phyloP scores from a whole-genome alignment of 2,329 filamentous ascomycete genomes.

The Venturia aucupariae region DNA sequence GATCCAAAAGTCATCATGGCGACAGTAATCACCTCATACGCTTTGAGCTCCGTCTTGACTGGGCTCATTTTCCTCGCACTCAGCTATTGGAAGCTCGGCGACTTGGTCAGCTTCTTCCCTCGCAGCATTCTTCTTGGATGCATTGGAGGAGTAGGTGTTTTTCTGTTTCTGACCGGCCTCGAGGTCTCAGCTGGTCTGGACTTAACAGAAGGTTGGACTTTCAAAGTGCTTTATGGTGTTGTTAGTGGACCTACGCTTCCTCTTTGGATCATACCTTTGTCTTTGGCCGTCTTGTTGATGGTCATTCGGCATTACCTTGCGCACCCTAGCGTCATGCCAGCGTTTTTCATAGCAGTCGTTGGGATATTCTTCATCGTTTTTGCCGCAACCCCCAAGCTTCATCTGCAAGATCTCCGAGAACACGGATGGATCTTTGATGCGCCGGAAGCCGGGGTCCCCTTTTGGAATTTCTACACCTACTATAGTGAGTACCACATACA shows the following conservation, averaged over 20 bases:
- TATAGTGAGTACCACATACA: slow-evolving; percentile 56
- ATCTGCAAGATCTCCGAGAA: slow-evolving; percentile 57
- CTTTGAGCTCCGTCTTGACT: slow-evolving; percentile 82
- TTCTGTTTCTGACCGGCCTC: slow-evolving; percentile 81
- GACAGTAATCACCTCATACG: slow-evolving; percentile 87
- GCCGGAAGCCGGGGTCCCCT: slow-evolving; percentile 75
- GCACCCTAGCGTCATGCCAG: slow-evolving; percentile 76
- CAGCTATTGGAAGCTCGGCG: slow-evolving; percentile 78
- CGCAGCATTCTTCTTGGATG: slow-evolving; percentile 94
- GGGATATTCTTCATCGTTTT: slow-evolving; percentile 71
- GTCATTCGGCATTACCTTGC: slow-evolving; percentile 65
- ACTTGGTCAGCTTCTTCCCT: slow-evolving; percentile 93
- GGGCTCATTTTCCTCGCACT: slow-evolving; percentile 87
- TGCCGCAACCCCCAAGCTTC: slow-evolving; percentile 55
- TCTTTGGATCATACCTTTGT: slow-evolving; percentile 75
- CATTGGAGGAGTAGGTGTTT: slow-evolving; percentile 94
- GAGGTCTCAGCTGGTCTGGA: slow-evolving; percentile 79
- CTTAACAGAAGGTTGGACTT: slow-evolving; percentile 64
- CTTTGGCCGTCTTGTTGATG: slow-evolving; percentile 66
- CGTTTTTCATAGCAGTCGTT: slow-evolving; percentile 75
- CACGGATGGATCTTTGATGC: slow-evolving; percentile 87
- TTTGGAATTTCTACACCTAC: slow-evolving; percentile 96
- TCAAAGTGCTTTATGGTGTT: slow-evolving; percentile 66
- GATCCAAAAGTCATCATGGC: slow-evolving; percentile 81
- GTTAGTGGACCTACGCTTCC: slow-evolving; percentile 63